Conservation (phyloP, 305 asterid genomes). For the Lippia alba region DNA sequence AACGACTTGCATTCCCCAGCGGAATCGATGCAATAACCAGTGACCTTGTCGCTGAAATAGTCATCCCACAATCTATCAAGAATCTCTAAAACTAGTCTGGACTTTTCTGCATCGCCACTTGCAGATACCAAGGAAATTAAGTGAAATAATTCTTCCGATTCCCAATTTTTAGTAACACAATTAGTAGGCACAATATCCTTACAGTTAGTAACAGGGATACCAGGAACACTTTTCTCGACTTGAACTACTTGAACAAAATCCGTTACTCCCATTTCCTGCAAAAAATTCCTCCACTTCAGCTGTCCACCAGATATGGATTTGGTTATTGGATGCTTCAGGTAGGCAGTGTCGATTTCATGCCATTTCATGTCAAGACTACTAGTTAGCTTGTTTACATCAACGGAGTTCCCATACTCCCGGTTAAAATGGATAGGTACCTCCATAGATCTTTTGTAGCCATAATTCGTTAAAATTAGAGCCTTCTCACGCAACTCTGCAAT, state of each 20-base stretch:
- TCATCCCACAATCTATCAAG: slow-evolving; percentile 91
- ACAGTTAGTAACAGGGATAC: slow-evolving; percentile 38
- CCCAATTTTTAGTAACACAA: slow-evolving; percentile 68
- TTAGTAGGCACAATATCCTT: slow-evolving; percentile 47
- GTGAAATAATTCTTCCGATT: slow-evolving; percentile 68
- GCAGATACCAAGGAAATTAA: slow-evolving; percentile 65
- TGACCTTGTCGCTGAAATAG: slow-evolving; percentile 65
- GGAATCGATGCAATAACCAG: slow-evolving; percentile 53
- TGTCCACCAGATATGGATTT: slow-evolving; percentile 63
- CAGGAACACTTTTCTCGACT: slow-evolving; percentile 59
- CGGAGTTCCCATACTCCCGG: slow-evolving; percentile 58
- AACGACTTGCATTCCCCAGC: slow-evolving; percentile 58
- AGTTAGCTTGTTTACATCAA: slow-evolving; percentile 63
- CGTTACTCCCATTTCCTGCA: slow-evolving; percentile 73
- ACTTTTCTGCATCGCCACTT: slow-evolving; percentile 58
- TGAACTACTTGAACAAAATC: slow-evolving; percentile 80
- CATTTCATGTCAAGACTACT: slow-evolving; percentile 65
- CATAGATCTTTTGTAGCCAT: slow-evolving; percentile 63
- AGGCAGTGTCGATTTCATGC: slow-evolving; percentile 69
- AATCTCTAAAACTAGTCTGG: slow-evolving; percentile 76
- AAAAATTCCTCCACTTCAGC: slow-evolving; percentile 79
- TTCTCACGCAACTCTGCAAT: slow-evolving; percentile 58
- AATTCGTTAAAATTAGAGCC: slow-evolving; percentile 75
- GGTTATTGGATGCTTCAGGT: slow-evolving; percentile 73
- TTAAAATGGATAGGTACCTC: slow-evolving; percentile 83